phyloP scores from a whole-genome alignment of 2,329 filamentous ascomycete species.

The Aspergillus neoniger region DNA sequence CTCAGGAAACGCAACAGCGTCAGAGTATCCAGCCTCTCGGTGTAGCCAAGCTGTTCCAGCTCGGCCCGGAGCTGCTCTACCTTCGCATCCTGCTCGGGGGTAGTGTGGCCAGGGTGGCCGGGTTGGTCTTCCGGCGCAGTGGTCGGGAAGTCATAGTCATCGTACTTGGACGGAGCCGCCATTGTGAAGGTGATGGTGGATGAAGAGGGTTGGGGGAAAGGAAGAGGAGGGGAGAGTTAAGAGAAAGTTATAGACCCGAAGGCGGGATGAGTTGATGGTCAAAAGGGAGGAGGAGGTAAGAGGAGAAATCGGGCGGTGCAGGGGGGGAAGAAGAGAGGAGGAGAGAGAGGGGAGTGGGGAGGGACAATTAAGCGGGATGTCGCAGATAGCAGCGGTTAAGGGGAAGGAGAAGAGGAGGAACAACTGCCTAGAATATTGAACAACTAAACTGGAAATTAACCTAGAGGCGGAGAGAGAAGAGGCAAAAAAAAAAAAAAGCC shows the following conservation, averaged over 20 bases:
- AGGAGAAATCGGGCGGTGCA: conserved; percentile 21
- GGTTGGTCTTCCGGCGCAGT: conserved; percentile 67
- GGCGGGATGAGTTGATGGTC: conserved; percentile 3
- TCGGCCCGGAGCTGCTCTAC: conserved; percentile 80
- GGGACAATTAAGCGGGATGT: conserved; percentile 12
- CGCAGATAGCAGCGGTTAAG: not conserved
- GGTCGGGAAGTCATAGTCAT: conserved; percentile 91
- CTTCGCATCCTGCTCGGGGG: conserved; percentile 82
- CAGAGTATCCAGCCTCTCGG: conserved; percentile 83
- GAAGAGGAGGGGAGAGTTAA: conserved; percentile 11
- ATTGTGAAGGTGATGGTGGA: conserved; percentile 27
- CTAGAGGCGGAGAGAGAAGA: not conserved
- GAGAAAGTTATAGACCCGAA: conserved; percentile 7
- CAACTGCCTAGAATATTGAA: not conserved
- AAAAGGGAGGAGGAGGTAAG: conserved; percentile 2
- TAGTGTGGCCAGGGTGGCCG: conserved; percentile 88
- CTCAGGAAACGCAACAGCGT: conserved; percentile 90
- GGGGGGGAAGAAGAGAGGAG: conserved; percentile 21
- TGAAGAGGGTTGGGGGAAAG: conserved; percentile 6
- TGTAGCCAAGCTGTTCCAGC: conserved; percentile 82
- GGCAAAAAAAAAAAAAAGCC: conserved; percentile 4
- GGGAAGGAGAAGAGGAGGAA: conserved; percentile 4
- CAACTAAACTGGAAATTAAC: not conserved
- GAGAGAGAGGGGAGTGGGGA: conserved; percentile 23
- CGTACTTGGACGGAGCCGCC: conserved; percentile 75